phyloP scores from a whole-genome alignment of 31 red algal species.

The Odonthalia washingtoniensis region DNA sequence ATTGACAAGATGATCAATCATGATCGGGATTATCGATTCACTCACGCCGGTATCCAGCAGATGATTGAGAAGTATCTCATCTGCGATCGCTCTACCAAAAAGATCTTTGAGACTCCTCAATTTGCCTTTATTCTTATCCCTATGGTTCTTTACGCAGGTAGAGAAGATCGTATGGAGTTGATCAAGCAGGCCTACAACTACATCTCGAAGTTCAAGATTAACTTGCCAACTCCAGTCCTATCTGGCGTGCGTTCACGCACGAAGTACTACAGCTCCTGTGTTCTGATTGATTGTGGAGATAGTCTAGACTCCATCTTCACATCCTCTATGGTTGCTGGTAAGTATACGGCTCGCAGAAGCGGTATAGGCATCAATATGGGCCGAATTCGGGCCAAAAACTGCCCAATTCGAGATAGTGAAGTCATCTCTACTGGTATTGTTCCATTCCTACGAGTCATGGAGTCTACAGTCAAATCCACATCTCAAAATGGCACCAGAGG shows the following conservation, averaged over 20 bases:
- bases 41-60: slow-evolving; percentile 25
- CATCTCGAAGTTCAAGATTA: slow-evolving; percentile 30
- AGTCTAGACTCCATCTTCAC: slow-evolving; percentile 16
- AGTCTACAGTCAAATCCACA: slow-evolving; percentile 18
- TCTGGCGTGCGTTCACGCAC: slow-evolving; percentile 19
- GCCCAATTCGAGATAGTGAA: slow-evolving; percentile 26
- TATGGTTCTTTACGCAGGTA: not conserved
- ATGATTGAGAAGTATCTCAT: slow-evolving; percentile 18
- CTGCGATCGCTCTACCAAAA: slow-evolving; percentile 5
- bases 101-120: slow-evolving; percentile 34
- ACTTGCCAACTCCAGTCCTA: slow-evolving; percentile 25
- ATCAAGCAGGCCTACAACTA: slow-evolving; percentile 7
- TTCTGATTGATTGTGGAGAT: slow-evolving; percentile 29
- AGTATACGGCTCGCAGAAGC: not conserved
- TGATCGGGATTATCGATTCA: slow-evolving; percentile 9
- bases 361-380: slow-evolving; percentile 32
- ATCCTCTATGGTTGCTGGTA: not conserved
- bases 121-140: slow-evolving; percentile 20
- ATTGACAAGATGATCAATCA: slow-evolving; percentile 14
- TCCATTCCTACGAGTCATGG: slow-evolving; percentile 5
- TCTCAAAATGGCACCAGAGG: slow-evolving; percentile 21
- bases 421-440: slow-evolving; percentile 23
- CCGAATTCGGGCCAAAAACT: slow-evolving; percentile 7
- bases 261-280: slow-evolving; percentile 30
- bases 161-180: not conserved